Evolutionary conservation across 2,329 filamentous ascomycete species (phyloP).

Genomic region (Stagonosporopsis tanaceti): DNA sequence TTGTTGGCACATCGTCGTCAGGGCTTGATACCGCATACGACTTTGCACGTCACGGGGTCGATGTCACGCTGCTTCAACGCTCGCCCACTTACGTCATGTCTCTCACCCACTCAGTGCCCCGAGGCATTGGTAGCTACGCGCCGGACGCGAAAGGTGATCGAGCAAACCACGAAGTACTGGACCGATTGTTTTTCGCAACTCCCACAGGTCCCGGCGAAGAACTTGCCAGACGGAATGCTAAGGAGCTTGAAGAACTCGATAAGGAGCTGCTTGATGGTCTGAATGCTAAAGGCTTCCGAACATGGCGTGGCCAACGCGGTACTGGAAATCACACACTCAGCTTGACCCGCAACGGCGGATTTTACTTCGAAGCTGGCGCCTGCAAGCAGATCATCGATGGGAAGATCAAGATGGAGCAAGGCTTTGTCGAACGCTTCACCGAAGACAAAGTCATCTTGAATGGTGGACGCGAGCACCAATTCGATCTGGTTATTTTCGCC

Average conservation of each 20-base stretch:
- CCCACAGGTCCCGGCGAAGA: constrained; percentile 17
- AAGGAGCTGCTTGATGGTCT: constrained; percentile 14
- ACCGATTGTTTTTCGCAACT: constrained; percentile 15
- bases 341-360: constrained; percentile 60
- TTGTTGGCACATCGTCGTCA: constrained; percentile 73
- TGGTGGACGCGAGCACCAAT: constrained; percentile 65
- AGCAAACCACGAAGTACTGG: constrained; percentile 10
- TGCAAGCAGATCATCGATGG: constrained; percentile 68
- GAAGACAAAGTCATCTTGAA: constrained; percentile 49
- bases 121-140: constrained; percentile 11
- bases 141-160: constrained; percentile 11
- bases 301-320: constrained; percentile 20
- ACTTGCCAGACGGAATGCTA: constrained; percentile 12
- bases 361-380: constrained; percentile 73
- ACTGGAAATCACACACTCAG: constrained; percentile 18
- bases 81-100: constrained; percentile 69
- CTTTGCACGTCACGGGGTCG: constrained; percentile 69
- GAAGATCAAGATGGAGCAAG: constrained; percentile 65
- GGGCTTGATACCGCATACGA: constrained; percentile 74
- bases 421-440: constrained; percentile 60
- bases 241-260: constrained; percentile 15
- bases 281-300: constrained; percentile 15
- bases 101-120: constrained; percentile 26
- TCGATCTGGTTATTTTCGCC: constrained; percentile 66
- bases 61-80: constrained; percentile 74